A percentile compares a stretch with the other conserved stretches of the same genome.
Evolutionary conservation across 345 rosid genomes (phyloP).

Genomic region (Bruguiera parviflora): DNA sequence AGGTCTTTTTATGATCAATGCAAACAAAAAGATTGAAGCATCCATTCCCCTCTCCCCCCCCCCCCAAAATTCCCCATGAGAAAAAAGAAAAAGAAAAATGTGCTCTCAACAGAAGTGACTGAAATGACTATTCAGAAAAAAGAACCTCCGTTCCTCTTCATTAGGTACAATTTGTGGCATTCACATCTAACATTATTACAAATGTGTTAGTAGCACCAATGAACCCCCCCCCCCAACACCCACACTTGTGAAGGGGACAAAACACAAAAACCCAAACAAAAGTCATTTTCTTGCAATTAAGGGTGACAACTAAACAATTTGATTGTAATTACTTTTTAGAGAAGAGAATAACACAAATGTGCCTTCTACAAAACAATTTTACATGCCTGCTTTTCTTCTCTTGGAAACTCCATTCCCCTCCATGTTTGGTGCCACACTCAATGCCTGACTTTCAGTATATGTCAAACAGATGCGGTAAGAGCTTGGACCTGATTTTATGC

Average conservation of each 20-base stretch:
- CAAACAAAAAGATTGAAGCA: not conserved
- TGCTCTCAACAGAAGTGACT: too few relatives aligned
- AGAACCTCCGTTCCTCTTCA: constrained; percentile 27
- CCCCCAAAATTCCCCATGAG: too few relatives aligned
- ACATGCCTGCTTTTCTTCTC: constrained; percentile 68
- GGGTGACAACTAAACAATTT: too few relatives aligned
- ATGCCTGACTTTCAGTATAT: constrained; percentile 38
- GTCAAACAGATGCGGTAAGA: constrained; percentile 66
- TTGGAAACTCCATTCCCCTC: constrained; percentile 44
- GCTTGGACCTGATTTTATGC: constrained; percentile 53
- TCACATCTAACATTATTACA: too few relatives aligned
- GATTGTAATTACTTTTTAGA: not conserved
- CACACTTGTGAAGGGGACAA: too few relatives aligned
- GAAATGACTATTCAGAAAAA: not conserved
- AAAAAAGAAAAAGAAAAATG: too few relatives aligned
- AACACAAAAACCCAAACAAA: too few relatives aligned
- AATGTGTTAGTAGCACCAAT: too few relatives aligned
- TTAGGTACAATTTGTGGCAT: constrained; percentile 5
- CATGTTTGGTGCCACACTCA: constrained; percentile 26
- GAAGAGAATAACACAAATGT: not conserved
- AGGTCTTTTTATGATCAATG: too few relatives aligned
- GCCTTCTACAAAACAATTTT: not conserved
- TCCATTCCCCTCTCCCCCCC: not conserved
- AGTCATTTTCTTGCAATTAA: too few relatives aligned
- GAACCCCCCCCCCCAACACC: too few relatives aligned